Base-by-base conservation (phyloP, 2,329 filamentous ascomycete species). In the Ophiognomonia clavigignenti-juglandacearum region DNA sequence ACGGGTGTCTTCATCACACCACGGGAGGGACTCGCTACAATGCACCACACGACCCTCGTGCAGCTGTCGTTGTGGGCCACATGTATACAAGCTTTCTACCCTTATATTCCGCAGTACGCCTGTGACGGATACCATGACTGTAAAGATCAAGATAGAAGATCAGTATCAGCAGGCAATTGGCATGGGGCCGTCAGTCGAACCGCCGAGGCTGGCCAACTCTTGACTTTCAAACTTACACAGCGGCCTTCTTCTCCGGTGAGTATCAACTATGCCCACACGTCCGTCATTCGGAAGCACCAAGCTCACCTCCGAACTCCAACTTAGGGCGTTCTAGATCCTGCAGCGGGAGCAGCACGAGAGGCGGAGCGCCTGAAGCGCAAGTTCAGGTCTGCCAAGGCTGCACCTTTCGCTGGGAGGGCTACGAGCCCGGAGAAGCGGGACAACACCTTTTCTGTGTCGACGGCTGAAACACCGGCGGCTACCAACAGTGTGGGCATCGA, bases 401-500 rank as follows among this genome's bases (percentile, higher is more conserved):
- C n/a, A n/a, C n/a, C n/a, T n/a, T n/a, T 56, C 4, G 50, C 54
- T 13, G 49, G 52, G 14, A 41, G 46, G 35, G 47, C 57, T 22
- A 40, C 56, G 13, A 47, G 45, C 35, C 53, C 67, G 34, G 55
- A 52, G 4, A 69, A 63, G 48, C 67, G 76, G 52, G 62, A 61
- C 14, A 78, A 77, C 55, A 57, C 63, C 2, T 82, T 74, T 56
- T 57, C 64, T 2, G 61, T 81, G 11, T 67, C 73, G 54, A 57
- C 68, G 20, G 76, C 79, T 1, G 61, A 57, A 10, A 59, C 69
- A 1, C 70, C 80, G 0, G 64, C 67, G 0, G 63, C 66, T 13
- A 61, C 71, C 26, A 68, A 77, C 55, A 74, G 74, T 34, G 72
- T 70, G 9, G 78, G 79, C 9, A 69, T 86, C 45, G 64, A 77